Evolutionary conservation across 306 rosid genomes (phyloP).

Genomic region (Lagenaria siceraria): DNA sequence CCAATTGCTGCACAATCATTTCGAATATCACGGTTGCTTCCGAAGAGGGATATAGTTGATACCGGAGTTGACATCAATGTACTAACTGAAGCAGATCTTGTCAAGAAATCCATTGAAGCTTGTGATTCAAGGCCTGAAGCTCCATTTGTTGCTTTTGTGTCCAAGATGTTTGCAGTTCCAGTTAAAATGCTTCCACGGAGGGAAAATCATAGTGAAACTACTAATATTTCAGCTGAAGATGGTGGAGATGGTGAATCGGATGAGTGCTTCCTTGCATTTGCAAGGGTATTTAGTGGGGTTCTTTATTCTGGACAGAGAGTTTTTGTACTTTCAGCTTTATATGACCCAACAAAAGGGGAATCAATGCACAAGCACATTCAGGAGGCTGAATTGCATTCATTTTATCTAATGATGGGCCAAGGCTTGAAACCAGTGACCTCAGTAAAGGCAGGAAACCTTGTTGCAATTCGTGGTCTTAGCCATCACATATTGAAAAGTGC

Average conservation of each 20-base stretch:
- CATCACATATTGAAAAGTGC: constrained; percentile 85
- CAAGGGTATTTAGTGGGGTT: constrained; percentile 81
- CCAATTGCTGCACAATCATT: constrained; percentile 52
- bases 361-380: constrained; percentile 68
- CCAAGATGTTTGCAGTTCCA: constrained; percentile 86
- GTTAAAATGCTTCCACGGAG: constrained; percentile 49
- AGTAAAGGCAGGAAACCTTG: constrained; percentile 67
- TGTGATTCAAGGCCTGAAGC: constrained; percentile 61
- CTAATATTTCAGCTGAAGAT: constrained; percentile 28
- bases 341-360: constrained; percentile 72
- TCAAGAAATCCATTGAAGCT: constrained; percentile 40
- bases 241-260: constrained; percentile 50
- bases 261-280: constrained; percentile 88
- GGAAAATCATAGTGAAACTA: constrained; percentile 21
- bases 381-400: constrained; percentile 56
- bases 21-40: constrained; percentile 53
- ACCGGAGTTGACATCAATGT: constrained; percentile 14
- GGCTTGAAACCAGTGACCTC: constrained; percentile 58
- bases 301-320: constrained; percentile 51
- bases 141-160: constrained; percentile 77
- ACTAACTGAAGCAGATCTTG: constrained; percentile 35
- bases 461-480: constrained; percentile 88
- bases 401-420: constrained; percentile 94
- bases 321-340: constrained; percentile 80
- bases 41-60: constrained; percentile 30